Conservation (phyloP, 306 rosid genomes). For the Inga oerstediana region DNA sequence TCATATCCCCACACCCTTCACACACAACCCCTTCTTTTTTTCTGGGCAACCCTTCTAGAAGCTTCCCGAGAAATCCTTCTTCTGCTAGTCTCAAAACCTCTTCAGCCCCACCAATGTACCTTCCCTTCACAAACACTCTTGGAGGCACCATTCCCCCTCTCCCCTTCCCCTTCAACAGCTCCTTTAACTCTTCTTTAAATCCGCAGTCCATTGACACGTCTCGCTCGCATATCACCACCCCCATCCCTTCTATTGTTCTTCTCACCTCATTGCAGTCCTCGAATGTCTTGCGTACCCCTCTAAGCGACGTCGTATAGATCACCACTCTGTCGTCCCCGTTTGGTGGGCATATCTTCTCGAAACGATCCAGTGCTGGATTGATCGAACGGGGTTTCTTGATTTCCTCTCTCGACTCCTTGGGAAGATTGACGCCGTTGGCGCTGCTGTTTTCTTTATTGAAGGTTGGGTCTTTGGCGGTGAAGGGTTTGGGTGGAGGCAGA, state of each 20-base stretch:
- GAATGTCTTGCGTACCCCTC: constrained; percentile 79
- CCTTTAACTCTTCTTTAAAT: constrained; percentile 62
- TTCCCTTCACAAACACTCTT: constrained; percentile 70
- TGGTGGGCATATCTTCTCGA: constrained; percentile 63
- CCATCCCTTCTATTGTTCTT: constrained; percentile 58
- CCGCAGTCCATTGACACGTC: constrained; percentile 90
- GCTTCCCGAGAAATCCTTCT: constrained; percentile 59
- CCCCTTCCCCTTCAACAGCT: constrained; percentile 51
- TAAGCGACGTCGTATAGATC: constrained; percentile 74
- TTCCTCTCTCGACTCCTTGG: neutral
- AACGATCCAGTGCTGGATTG: constrained; percentile 35
- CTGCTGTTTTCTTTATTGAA: constrained; percentile 60
- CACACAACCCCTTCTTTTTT: constrained; percentile 63
- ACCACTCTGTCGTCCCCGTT: constrained; percentile 77
- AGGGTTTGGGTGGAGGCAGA: constrained; percentile 41
- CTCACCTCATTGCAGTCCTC: constrained; percentile 78
- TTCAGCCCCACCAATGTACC: constrained; percentile 70
- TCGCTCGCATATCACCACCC: constrained; percentile 66
- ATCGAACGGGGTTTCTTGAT: constrained; percentile 18
- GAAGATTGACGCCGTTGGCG: constrained; percentile 21
- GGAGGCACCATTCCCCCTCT: constrained; percentile 58
- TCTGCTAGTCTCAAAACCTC: constrained; percentile 62
- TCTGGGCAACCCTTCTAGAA: constrained; percentile 71
- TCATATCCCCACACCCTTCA: constrained; percentile 82
- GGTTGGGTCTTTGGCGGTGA: constrained; percentile 9